Base-by-base conservation (phyloP, 345 rosid genomes). In the Linum usitatissimum region DNA sequence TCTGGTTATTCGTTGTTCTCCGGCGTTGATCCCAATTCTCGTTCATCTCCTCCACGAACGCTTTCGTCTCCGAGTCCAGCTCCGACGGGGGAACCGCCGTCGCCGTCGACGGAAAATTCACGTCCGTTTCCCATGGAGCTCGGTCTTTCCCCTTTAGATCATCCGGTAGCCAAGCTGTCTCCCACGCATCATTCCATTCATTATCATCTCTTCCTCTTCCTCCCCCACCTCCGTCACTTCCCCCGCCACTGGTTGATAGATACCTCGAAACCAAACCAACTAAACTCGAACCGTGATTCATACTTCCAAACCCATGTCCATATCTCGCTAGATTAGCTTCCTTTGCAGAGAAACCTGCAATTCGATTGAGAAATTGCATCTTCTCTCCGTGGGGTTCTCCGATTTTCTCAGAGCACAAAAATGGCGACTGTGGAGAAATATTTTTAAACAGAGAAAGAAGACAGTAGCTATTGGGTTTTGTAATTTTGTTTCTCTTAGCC, bases 121-220 rank as follows among this genome's bases (percentile, higher is more conserved):
- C 96, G 55, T 85, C 98, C 3, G 66, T 64, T 48, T 91, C 98
- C 96, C 95, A 91, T 0, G 90, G 84, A n/a, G 91, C 88, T 57
- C 86, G 71, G 60, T 58, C 71, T 49, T 78, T 85, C 12, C 79
- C 77, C 0, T 80, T 68, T 39, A 88, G 77, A 66, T 88, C 91
- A 15, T 84, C 90, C 0, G 97, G 96, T 14, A 92, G 73, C 97
- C 95, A 92, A 34, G 98, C 91, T 3, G 91, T 67, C 68, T 92
- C 98, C 94, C 94, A 87, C 6, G 96, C 90, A 59, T 89, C 91
- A 70, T 92, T 92, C 98, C 96, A 92, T 55, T 87, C 87, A 4
- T 86, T 87, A 38, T 80, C 89, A 28, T 76, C 81, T 45, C 51
- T 17, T 10, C 51, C 51, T 45, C 51, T 87, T 57, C 85, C 87